Evolutionary conservation across 2,329 filamentous ascomycete genomes (phyloP), one percentile per base, ranked within the genome.

Genomic region (Phialemoniopsis sp.): DNA sequence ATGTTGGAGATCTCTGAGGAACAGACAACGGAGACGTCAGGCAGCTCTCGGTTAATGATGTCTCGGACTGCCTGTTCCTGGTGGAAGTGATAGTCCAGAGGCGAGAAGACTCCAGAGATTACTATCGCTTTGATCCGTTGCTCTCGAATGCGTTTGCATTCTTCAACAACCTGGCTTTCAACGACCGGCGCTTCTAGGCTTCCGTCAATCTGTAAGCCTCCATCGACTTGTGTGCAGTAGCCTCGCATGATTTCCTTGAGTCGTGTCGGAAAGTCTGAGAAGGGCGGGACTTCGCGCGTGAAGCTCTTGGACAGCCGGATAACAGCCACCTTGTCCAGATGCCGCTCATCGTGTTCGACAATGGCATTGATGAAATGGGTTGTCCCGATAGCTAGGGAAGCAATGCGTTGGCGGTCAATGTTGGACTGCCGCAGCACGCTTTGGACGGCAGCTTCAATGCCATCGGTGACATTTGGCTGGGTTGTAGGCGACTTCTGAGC

Each of bases 291-390:
- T 36, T 74, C 65, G 40, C 72, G 67, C 3, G 70, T 68, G 43
- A 74, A 80, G 0, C 72, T 70, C 0, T 73, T 72, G 32, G 70
- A 75, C 4, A 80, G 63, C 6, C 76, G 67, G 13, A 80, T 49
- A 3, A 79, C 72, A 3, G 73, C 76, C 5, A 80, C 73, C 5
- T 56, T 60, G 13, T 66, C 64, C 3, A 80, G 54, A 3, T 70
- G 64, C 2, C 62, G 50, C 8, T 59, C 60, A 43, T 80, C 74
- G 32, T 68, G 61, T 51, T 79, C 73, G 1, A 80, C 62, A 3
- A 80, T 70, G 8, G 75, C 75, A 43, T 80, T 80, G 48, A 80
- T 65, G 47, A 80, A 80, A 43, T 80, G 74, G 1, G 76, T 79
- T 1, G 70, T 75, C 37, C 73, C 73, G 44, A 77, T 73, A 3